A percentile compares a stretch with the other conserved stretches of the same genome.
These are phyloP conservation scores for Choanephora cucurbitarum DNA, from an alignment of 371 early-diverging fungal species.

Conservation along the genomic window DNA sequence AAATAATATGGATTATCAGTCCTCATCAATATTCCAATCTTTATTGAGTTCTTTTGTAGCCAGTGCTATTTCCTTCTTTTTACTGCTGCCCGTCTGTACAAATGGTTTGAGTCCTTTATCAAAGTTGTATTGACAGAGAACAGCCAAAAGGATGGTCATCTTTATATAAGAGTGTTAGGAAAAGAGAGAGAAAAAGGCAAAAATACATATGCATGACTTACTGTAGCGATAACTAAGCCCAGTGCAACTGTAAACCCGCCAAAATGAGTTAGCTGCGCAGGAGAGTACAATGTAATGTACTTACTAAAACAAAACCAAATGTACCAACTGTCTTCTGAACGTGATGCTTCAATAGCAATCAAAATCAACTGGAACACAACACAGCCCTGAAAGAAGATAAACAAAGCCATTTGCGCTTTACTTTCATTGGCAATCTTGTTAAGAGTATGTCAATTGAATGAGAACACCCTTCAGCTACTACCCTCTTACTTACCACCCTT, in stretches of 20 bases:
- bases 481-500: conserved; percentile 32
- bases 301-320: conserved; percentile 54
- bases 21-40: conserved; percentile 49
- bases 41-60: conserved; percentile 21
- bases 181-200: not conserved
- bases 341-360: conserved; percentile 31
- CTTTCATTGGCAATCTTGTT: conserved; percentile 46
- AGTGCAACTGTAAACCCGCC: conserved; percentile 32
- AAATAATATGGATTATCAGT: conserved; percentile 20
- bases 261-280: too few relatives aligned
- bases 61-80: conserved; percentile 26
- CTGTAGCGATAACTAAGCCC: conserved; percentile 39
- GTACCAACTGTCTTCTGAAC: conserved; percentile 36
- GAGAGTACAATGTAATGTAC: too few relatives aligned
- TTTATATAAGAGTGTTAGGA: not conserved
- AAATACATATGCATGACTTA: too few relatives aligned
- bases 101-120: conserved; percentile 43
- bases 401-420: conserved; percentile 30
- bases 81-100: conserved; percentile 43
- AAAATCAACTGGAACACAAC: conserved; percentile 40
- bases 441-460: too few relatives aligned
- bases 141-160: conserved; percentile 28
- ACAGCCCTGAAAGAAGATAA: conserved; percentile 42
- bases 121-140: conserved; percentile 40
- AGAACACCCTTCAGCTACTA: too few relatives aligned